Evolutionary conservation across 2,329 filamentous ascomycete species (phyloP).

Genomic region (Fusarium tricinctum): DNA sequence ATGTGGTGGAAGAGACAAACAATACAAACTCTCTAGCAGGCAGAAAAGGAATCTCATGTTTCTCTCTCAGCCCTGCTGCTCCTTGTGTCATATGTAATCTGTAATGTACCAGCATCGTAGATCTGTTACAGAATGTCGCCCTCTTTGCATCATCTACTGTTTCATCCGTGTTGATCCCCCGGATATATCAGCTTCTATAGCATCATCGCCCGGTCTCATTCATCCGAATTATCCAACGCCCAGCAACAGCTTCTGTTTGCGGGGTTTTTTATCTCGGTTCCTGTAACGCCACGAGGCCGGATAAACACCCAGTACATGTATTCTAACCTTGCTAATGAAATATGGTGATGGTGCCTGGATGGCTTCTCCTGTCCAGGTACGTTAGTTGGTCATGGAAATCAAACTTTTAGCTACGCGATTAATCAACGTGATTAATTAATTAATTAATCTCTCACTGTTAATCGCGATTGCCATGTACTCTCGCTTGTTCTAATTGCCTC

Average conservation of each 20-base stretch:
- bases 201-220: slow-evolving; percentile 10
- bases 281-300: background rate
- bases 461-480: slow-evolving; percentile 6
- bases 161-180: slow-evolving; percentile 40
- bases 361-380: background rate
- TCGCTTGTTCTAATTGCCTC: slow-evolving; percentile 26
- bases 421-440: background rate
- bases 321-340: background rate
- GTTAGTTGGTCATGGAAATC: background rate
- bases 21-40: too few species aligned
- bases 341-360: background rate
- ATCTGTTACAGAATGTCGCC: slow-evolving; percentile 35
- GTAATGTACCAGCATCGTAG: slow-evolving; percentile 15
- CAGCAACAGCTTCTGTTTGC: too few species aligned
- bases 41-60: background rate
- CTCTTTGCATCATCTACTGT: slow-evolving; percentile 40
- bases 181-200: slow-evolving; percentile 17
- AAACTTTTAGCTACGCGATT: slow-evolving; percentile 19
- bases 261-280: too few species aligned
- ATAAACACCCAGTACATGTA: background rate
- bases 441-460: background rate
- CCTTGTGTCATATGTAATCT: slow-evolving; percentile 21
- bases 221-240: too few species aligned
- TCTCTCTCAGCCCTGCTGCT: slow-evolving; percentile 26
- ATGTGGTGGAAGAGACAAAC: slow-evolving; percentile 1